Percentiles rank a stretch among this genome's conserved stretches.
These are phyloP conservation scores for Aphanomyces cochlioides DNA, from an alignment of 352 stramenopile genomes.

Conservation along the genomic window DNA sequence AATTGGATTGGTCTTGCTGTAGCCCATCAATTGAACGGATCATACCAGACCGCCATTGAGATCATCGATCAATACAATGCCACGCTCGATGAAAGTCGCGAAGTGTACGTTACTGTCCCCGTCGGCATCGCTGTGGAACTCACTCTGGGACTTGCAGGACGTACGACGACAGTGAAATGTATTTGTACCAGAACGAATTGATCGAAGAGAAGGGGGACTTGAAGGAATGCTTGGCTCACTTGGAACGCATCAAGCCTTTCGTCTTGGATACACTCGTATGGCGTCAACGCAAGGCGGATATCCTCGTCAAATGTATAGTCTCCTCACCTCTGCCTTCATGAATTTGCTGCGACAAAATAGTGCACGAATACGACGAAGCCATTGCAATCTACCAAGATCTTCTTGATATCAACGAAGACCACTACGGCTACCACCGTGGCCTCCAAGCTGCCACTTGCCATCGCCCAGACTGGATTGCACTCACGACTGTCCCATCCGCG, in stretches of 20 bases:
- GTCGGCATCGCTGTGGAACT: not conserved
- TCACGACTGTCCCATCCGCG: slow-evolving; percentile 43
- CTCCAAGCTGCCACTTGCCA: slow-evolving; percentile 78
- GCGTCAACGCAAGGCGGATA: slow-evolving; percentile 74
- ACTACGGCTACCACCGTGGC: slow-evolving; percentile 85
- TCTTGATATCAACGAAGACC: slow-evolving; percentile 86
- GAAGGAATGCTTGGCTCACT: slow-evolving; percentile 74
- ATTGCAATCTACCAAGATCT: slow-evolving; percentile 61
- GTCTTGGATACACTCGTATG: slow-evolving; percentile 73
- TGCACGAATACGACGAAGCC: slow-evolving; percentile 58
- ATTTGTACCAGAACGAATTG: slow-evolving; percentile 94
- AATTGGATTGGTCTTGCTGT: slow-evolving; percentile 98
- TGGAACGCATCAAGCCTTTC: slow-evolving; percentile 72
- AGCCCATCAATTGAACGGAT: slow-evolving; percentile 91
- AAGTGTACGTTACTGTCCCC: slow-evolving; percentile 19
- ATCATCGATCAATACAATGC: slow-evolving; percentile 96
- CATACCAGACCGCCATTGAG: slow-evolving; percentile 90
- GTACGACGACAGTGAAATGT: slow-evolving; percentile 96
- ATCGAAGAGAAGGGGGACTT: slow-evolving; percentile 88
- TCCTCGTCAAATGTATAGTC: slow-evolving; percentile 45
- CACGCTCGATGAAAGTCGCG: slow-evolving; percentile 68
- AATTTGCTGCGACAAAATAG: slow-evolving; percentile 30
- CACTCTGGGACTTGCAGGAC: slow-evolving; percentile 32
- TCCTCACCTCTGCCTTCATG: not conserved
- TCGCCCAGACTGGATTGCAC: slow-evolving; percentile 50